Evolutionary conservation across 1,284 basidiomycete species (phyloP).

Genomic region (Entoloma clypeatum): DNA sequence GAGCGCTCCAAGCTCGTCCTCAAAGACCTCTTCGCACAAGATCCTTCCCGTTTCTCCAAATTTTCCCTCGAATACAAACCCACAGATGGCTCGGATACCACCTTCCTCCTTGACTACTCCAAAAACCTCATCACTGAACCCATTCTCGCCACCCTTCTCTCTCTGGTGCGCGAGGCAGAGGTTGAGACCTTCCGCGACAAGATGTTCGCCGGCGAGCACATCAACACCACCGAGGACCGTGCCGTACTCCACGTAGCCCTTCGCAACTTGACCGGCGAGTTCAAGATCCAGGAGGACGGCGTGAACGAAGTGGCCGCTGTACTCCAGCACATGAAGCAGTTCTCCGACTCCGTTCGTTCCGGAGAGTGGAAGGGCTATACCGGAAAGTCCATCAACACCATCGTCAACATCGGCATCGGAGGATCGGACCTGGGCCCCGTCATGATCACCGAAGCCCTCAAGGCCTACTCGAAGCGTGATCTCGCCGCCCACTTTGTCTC

Average conservation of each 20-base stretch:
- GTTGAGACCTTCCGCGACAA: slow-evolving; percentile 86
- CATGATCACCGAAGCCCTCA: slow-evolving; percentile 98
- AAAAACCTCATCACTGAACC: slow-evolving; percentile 94
- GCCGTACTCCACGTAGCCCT: slow-evolving; percentile 95
- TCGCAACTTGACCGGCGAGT: slow-evolving; percentile 77
- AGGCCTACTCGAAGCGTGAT: slow-evolving; percentile 88
- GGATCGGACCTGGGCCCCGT: slow-evolving; percentile 97
- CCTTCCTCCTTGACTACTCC: slow-evolving; percentile 92
- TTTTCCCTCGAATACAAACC: slow-evolving; percentile 81
- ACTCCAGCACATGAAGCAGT: slow-evolving; percentile 88
- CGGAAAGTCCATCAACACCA: slow-evolving; percentile 89
- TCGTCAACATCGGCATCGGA: slow-evolving; percentile 99
- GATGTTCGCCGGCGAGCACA: slow-evolving; percentile 95
- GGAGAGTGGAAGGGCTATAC: slow-evolving; percentile 97
- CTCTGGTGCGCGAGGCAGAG: slow-evolving; percentile 81
- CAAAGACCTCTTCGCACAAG: slow-evolving; percentile 87
- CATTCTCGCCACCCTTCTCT: slow-evolving; percentile 74
- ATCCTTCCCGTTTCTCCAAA: slow-evolving; percentile 83
- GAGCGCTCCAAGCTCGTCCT: slow-evolving; percentile 78
- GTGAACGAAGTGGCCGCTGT: slow-evolving; percentile 83
- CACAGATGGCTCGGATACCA: slow-evolving; percentile 61
- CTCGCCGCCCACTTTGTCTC: slow-evolving; percentile 89
- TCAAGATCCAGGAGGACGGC: slow-evolving; percentile 78
- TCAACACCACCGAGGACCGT: slow-evolving; percentile 97
- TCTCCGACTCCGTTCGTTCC: slow-evolving; percentile 81